Evolutionary conservation across 2,329 filamentous ascomycete genomes (phyloP), one percentile per base, ranked within the genome.

Genomic region (Colletotrichum eremochloae): DNA sequence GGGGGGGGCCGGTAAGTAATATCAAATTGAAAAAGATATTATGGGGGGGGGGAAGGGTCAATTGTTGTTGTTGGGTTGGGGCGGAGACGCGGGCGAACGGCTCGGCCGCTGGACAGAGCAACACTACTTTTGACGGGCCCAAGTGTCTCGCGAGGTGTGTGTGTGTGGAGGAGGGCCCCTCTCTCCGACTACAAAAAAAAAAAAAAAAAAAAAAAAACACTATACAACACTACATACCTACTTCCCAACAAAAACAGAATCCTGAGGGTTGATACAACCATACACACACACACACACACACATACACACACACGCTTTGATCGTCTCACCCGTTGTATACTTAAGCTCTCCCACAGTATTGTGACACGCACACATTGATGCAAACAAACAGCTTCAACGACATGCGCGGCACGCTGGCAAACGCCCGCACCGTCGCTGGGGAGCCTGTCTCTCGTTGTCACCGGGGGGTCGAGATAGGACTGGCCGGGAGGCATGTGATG

Each of bases 71-170:
- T 29, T 36, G 55, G 24, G 63, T 72, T 72, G 69, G 69, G 69
- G 69, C 66, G 69, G 69, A 72, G 58, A 53, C 36, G 60, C 69
- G 69, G 69, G 46, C 66, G 60, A 72, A 72, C 66, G 69, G 66
- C 69, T 64, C 66, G 53, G 66, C 66, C 69, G 69, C 69, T 24
- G 68, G 36, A 53, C 60, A 20, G 55, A 24, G 20, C 36, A 53
- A 53, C 50, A 4, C 48, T 52, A 50, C 48, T 44, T 44, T 20
- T 46, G 44, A 46, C 44, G 7, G 48, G 48, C 12, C 48, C 48
- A 52, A 52, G 48, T 52, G 48, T 31, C 48, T 52, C 48, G 5
- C 50, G 24, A 7, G 48, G 24, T 24, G 48, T n/a, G 44, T 20
- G 44, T 20, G 44, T 18, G 44, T 48, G 48, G n/a, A 31, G 48